Evolutionary conservation across 257 asterid genomes (phyloP).

Genomic region (Ophiorrhiza pumila): DNA sequence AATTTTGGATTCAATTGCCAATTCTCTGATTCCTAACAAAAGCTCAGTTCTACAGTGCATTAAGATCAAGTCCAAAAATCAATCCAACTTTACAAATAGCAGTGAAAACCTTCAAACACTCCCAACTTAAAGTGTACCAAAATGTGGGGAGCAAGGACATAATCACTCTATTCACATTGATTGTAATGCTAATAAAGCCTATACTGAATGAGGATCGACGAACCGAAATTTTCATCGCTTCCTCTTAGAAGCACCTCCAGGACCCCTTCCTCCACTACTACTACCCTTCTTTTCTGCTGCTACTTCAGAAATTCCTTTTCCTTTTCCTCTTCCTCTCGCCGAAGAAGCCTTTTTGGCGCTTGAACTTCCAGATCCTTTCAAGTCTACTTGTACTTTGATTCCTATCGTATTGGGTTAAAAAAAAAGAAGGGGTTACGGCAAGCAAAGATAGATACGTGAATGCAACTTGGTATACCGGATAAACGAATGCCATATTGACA

Average conservation of each 20-base stretch:
- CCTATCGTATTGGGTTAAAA: constrained; percentile 28
- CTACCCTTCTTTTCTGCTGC: constrained; percentile 40
- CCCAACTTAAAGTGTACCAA: constrained; percentile 7
- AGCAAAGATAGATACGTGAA: neutral
- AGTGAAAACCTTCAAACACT: neutral
- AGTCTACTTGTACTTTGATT: constrained; percentile 66
- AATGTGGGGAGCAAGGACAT: neutral
- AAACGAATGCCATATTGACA: too few species aligned
- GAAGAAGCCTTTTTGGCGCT: constrained; percentile 47
- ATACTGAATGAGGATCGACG: neutral
- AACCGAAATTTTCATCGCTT: constrained; percentile 47
- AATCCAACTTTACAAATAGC: constrained; percentile 1
- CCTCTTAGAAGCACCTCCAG: constrained; percentile 59
- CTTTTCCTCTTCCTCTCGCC: constrained; percentile 51
- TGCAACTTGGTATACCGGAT: neutral
- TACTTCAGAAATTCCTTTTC: constrained; percentile 41
- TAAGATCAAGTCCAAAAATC: neutral
- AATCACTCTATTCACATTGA: neutral
- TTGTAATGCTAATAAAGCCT: neutral
- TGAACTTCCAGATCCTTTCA: constrained; percentile 65
- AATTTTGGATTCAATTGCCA: neutral
- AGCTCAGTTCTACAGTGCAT: neutral
- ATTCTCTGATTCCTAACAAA: neutral
- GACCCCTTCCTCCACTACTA: constrained; percentile 46
- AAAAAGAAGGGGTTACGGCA: neutral